A percentile compares a stretch with the other conserved stretches of the same genome.
These are phyloP conservation scores for Exobasidium rhododendri DNA, from an alignment of 1,284 basidiomycete genomes.

Conservation along the genomic window DNA sequence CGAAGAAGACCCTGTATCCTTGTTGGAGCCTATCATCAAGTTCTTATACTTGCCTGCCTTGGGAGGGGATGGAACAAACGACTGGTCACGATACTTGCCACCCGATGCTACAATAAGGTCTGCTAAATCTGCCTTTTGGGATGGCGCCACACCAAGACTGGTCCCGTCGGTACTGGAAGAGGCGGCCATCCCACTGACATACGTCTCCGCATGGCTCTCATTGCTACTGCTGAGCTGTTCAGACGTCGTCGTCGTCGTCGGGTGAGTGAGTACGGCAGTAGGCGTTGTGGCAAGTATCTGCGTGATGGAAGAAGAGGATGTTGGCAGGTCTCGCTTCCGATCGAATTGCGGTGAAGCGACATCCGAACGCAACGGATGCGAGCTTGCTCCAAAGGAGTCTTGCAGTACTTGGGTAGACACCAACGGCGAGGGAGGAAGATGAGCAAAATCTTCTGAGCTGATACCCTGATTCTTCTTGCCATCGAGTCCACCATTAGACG, in stretches of 20 bases:
- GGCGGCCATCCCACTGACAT: neutral
- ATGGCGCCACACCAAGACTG: neutral
- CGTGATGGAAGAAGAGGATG: neutral
- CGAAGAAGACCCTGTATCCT: too few relatives aligned
- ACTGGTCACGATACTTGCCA: constrained; percentile 2
- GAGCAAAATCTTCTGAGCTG: constrained; percentile 14
- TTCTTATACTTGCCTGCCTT: neutral
- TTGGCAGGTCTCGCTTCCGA: neutral
- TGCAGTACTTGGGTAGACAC: neutral
- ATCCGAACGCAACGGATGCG: neutral
- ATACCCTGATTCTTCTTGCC: constrained; percentile 9
- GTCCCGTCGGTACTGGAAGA: neutral
- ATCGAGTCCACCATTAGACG: neutral
- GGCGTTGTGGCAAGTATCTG: neutral
- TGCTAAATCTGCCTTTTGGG: neutral
- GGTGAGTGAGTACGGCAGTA: neutral
- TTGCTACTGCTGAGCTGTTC: neutral
- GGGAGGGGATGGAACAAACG: constrained; percentile 4
- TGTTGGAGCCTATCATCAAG: too few relatives aligned
- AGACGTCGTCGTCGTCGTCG: neutral
- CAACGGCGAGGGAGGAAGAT: constrained; percentile 1
- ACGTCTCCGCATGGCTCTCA: neutral
- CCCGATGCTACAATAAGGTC: neutral
- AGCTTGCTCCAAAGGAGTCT: neutral
- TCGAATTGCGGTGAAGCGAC: too few relatives aligned